phyloP scores from a whole-genome alignment of 495 filamentous ascomycete genomes.

The Letharia columbiana region DNA sequence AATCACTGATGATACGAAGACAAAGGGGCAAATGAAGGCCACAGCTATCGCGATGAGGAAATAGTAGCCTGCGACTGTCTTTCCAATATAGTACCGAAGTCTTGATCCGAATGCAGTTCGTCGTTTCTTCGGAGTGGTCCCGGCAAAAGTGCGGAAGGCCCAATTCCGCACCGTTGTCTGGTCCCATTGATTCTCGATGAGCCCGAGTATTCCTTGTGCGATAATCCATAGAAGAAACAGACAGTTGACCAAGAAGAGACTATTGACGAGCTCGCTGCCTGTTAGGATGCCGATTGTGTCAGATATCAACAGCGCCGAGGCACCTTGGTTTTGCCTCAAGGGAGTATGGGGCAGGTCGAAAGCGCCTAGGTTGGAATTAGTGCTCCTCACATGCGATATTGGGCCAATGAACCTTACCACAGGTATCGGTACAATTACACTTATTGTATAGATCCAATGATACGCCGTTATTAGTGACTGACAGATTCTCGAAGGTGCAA shows the following conservation, averaged over 20 bases:
- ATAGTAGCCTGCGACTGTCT: background rate
- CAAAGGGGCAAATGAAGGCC: slow-evolving; percentile 18
- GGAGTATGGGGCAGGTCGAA: background rate
- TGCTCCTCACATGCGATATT: background rate
- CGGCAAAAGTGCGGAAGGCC: background rate
- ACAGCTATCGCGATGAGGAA: slow-evolving; percentile 22
- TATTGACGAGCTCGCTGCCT: background rate
- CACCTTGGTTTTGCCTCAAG: background rate
- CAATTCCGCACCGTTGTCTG: background rate
- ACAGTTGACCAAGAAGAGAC: background rate
- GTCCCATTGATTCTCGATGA: background rate
- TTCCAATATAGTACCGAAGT: background rate
- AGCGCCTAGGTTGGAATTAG: background rate
- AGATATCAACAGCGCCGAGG: background rate
- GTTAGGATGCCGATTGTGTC: background rate
- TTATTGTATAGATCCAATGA: background rate
- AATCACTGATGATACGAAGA: slow-evolving; percentile 20
- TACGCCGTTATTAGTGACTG: background rate
- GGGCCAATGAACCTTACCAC: background rate
- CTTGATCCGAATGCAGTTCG: background rate
- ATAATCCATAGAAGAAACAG: background rate
- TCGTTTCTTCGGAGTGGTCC: background rate
- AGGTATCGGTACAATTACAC: background rate
- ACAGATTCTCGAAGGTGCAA: background rate
- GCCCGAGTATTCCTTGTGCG: background rate